phyloP scores from a whole-genome alignment of 805 yeast genomes.

The Schwanniomyces sp. region DNA sequence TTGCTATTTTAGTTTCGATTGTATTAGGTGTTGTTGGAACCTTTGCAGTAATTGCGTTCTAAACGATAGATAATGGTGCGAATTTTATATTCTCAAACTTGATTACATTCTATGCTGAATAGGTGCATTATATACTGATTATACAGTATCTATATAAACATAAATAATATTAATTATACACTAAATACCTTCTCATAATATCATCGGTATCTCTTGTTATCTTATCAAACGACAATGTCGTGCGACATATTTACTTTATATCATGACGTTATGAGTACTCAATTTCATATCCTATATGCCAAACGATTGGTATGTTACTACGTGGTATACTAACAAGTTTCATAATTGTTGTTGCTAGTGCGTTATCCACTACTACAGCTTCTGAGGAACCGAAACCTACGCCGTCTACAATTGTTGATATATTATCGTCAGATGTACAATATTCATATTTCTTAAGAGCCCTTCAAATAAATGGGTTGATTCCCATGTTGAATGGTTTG shows the following conservation, averaged over 20 bases:
- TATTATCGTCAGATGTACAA: slow-evolving; percentile 65
- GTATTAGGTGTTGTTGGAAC: slow-evolving; percentile 61
- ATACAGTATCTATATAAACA: neutral
- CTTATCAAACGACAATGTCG: neutral
- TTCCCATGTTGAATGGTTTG: slow-evolving; percentile 60
- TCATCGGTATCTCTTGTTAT: neutral
- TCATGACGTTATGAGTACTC: neutral
- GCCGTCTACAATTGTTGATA: slow-evolving; percentile 58
- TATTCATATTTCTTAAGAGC: slow-evolving; percentile 63
- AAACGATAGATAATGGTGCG: neutral
- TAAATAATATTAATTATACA: no score
- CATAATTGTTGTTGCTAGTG: neutral
- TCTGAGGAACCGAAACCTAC: slow-evolving; percentile 12
- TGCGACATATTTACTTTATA: neutral
- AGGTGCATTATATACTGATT: neutral
- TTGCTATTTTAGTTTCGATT: slow-evolving; percentile 46
- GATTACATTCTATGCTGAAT: no score
- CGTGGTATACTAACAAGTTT: neutral
- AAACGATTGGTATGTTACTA: neutral
- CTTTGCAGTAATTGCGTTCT: slow-evolving; percentile 38
- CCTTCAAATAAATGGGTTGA: slow-evolving; percentile 60
- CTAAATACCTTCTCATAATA: neutral
- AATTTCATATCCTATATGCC: no score
- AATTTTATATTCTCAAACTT: neutral
- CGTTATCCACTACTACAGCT: neutral